These are phyloP conservation scores for Rosellinia necatrix DNA, from an alignment of 2,329 filamentous ascomycete genomes.

Conservation along the genomic window DNA sequence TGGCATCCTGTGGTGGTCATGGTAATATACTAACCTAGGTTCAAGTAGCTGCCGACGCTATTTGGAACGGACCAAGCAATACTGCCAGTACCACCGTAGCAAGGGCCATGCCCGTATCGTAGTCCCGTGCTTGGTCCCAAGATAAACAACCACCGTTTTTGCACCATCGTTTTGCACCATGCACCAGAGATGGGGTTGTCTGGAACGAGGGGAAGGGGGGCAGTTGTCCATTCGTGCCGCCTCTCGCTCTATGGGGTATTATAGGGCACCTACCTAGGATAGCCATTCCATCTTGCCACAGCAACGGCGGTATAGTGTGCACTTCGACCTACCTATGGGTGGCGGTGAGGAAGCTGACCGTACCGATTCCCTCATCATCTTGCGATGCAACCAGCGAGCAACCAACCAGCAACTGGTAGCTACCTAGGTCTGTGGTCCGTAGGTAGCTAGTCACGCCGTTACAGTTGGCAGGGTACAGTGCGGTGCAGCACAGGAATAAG, in stretches of 20 bases:
- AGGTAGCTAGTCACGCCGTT: too few species aligned
- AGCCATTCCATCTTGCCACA: background rate
- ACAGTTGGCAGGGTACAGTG: too few species aligned
- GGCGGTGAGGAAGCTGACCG: slow-evolving; percentile 24
- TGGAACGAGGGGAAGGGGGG: slow-evolving; percentile 3
- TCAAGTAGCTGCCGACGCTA: slow-evolving; percentile 13
- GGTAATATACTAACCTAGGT: too few species aligned
- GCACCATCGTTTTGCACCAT: background rate
- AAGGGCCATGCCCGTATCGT: slow-evolving; percentile 21
- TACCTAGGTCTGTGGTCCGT: too few species aligned
- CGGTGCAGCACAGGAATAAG: too few species aligned
- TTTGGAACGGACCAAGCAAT: slow-evolving; percentile 15
- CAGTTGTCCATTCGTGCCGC: slow-evolving; percentile 15
- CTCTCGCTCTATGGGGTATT: slow-evolving; percentile 4
- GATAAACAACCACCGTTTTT: slow-evolving; percentile 15
- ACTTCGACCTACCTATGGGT: background rate
- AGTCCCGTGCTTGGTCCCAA: slow-evolving; percentile 12
- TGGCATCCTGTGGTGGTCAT: background rate
- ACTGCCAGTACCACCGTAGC: slow-evolving; percentile 14
- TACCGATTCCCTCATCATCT: slow-evolving; percentile 9
- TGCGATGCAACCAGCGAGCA: slow-evolving; percentile 20
- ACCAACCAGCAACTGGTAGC: slow-evolving; percentile 5
- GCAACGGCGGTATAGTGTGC: too few species aligned
- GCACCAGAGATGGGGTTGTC: background rate
- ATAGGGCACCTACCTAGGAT: slow-evolving; percentile 1